Evolutionary conservation across 306 rosid species (phyloP).

Genomic region (Cotoneaster glaucophyllus): DNA sequence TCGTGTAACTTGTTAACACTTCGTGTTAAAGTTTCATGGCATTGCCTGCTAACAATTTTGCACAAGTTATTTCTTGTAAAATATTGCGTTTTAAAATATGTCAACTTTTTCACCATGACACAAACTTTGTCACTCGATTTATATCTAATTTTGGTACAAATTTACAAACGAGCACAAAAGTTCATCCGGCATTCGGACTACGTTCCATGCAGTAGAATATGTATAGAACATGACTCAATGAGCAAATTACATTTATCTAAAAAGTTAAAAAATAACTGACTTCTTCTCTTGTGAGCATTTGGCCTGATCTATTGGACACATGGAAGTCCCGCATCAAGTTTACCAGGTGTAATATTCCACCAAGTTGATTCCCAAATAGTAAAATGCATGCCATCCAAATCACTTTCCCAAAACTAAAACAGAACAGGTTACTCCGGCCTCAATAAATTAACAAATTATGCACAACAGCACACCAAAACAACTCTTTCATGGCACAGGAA

Average conservation of each 20-base stretch:
- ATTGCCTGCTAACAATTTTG: background rate
- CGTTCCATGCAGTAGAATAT: too few relatives aligned
- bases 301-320: background rate
- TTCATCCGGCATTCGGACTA: too few relatives aligned
- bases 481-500: background rate
- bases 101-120: background rate
- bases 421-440: background rate
- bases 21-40: background rate
- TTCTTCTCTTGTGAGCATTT: background rate
- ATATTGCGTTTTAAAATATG: too few relatives aligned
- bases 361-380: conserved; percentile 10
- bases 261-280: background rate
- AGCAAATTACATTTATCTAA: background rate
- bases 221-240: background rate
- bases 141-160: background rate
- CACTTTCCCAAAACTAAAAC: background rate
- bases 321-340: conserved; percentile 9
- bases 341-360: conserved; percentile 8
- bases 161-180: background rate
- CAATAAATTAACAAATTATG: background rate
- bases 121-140: background rate
- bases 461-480: background rate
- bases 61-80: background rate
- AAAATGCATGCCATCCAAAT: background rate
- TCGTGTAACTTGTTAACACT: background rate